Conservation (phyloP, 2,329 filamentous ascomycete genomes). For the Rugonectria rugulosa region DNA sequence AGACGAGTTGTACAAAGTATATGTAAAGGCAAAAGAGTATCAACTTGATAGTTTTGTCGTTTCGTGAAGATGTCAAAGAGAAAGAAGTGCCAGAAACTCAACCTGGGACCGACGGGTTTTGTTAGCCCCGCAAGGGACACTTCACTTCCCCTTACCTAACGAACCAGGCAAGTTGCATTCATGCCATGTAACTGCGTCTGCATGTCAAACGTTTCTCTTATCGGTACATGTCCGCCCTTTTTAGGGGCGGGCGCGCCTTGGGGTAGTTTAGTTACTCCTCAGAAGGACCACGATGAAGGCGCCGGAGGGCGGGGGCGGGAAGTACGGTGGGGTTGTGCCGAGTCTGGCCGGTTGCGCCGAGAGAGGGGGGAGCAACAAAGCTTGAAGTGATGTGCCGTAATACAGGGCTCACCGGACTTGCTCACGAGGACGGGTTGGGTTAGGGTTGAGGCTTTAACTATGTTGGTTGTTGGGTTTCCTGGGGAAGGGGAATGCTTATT, state of each 20-base stretch:
- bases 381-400: background rate
- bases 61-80: slow-evolving; percentile 5
- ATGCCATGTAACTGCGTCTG: too few species aligned
- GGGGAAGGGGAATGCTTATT: too few species aligned
- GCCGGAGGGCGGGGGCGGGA: slow-evolving; percentile 1
- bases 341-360: slow-evolving; percentile 9
- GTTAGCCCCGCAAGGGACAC: slow-evolving; percentile 14
- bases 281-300: background rate
- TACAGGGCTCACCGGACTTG: background rate
- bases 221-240: background rate
- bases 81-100: slow-evolving; percentile 9
- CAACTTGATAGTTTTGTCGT: too few species aligned
- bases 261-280: too few species aligned
- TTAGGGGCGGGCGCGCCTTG: background rate
- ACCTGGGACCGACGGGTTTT: slow-evolving; percentile 12
- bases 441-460: too few species aligned
- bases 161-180: background rate
- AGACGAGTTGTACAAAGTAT: too few species aligned
- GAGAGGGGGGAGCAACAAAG: background rate
- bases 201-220: too few species aligned
- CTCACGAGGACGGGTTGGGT: slow-evolving; percentile 12
- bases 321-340: slow-evolving; percentile 12
- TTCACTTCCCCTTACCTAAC: background rate
- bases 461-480: too few species aligned
- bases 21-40: too few species aligned